These are phyloP conservation scores for Sugiyamaella smithiae DNA, from an alignment of 805 yeast species.

Conservation along the genomic window DNA sequence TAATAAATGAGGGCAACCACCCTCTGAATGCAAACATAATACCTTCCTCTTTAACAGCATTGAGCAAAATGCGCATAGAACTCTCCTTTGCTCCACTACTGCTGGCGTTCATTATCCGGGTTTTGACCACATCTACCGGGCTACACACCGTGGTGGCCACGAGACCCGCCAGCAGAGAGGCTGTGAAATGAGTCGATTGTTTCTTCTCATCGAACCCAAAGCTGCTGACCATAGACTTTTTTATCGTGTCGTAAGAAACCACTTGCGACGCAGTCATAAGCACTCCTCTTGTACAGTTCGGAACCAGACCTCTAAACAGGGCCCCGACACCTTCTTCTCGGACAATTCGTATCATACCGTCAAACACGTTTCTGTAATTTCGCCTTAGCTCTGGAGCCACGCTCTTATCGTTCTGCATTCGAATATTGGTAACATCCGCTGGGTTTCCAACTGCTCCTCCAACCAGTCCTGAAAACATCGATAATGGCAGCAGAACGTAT, in stretches of 20 bases:
- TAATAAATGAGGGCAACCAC: slow-evolving; percentile 83
- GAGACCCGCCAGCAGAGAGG: slow-evolving; percentile 77
- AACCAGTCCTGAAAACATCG: slow-evolving; percentile 80
- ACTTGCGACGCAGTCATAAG: slow-evolving; percentile 90
- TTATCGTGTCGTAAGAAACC: slow-evolving; percentile 79
- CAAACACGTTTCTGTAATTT: slow-evolving; percentile 72
- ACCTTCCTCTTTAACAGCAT: slow-evolving; percentile 68
- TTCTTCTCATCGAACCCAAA: slow-evolving; percentile 55
- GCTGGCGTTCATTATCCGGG: slow-evolving; percentile 69
- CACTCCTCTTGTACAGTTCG: slow-evolving; percentile 76
- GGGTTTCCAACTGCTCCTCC: slow-evolving; percentile 90
- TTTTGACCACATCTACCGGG: slow-evolving; percentile 88
- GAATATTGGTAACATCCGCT: slow-evolving; percentile 78
- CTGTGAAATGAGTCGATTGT: slow-evolving; percentile 70
- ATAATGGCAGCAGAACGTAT: slow-evolving; percentile 66
- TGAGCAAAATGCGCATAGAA: slow-evolving; percentile 49
- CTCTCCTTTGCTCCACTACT: slow-evolving; percentile 37
- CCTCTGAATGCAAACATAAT: slow-evolving; percentile 81
- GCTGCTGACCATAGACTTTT: slow-evolving; percentile 51
- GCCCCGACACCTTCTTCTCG: slow-evolving; percentile 59
- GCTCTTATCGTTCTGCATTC: slow-evolving; percentile 87
- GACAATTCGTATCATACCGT: slow-evolving; percentile 62
- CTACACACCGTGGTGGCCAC: slow-evolving; percentile 91
- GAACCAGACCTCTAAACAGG: slow-evolving; percentile 69
- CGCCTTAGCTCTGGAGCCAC: slow-evolving; percentile 63